phyloP scores from a whole-genome alignment of 768 basidiomycete species.

The Myochromella boudieri region DNA sequence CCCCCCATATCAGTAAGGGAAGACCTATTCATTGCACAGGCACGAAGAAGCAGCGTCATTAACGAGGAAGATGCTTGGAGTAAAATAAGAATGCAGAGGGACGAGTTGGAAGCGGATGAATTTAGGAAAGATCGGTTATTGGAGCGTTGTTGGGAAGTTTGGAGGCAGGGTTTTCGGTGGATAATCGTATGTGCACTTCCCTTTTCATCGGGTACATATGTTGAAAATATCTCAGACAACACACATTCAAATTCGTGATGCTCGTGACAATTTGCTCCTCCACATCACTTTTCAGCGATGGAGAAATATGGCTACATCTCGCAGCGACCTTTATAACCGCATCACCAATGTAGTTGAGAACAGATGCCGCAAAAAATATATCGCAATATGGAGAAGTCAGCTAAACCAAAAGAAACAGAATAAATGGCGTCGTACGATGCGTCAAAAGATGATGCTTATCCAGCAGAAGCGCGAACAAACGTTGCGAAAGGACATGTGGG shows the following conservation, averaged over 20 bases:
- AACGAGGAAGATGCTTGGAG: conserved; percentile 80
- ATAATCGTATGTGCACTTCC: conserved; percentile 54
- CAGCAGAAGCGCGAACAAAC: conserved; percentile 55
- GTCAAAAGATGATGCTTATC: conserved; percentile 62
- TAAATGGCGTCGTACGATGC: conserved; percentile 71
- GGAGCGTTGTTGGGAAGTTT: conserved; percentile 73
- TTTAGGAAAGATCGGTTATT: conserved; percentile 64
- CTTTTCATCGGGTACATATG: not conserved
- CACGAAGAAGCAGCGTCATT: conserved; percentile 48
- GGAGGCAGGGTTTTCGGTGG: conserved; percentile 73
- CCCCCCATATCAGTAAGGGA: conserved; percentile 26
- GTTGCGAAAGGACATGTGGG: conserved; percentile 59
- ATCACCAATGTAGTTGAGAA: conserved; percentile 44
- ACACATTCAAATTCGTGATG: conserved; percentile 63
- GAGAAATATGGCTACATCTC: conserved; percentile 42
- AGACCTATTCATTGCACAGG: conserved; percentile 30
- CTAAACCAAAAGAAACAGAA: conserved; percentile 55
- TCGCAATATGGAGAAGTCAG: conserved; percentile 55
- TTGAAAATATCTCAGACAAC: conserved; percentile 56
- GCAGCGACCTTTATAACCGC: conserved; percentile 38
- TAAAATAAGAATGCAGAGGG: conserved; percentile 66
- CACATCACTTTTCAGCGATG: conserved; percentile 61
- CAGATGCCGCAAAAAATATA: conserved; percentile 39
- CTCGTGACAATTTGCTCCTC: conserved; percentile 65
- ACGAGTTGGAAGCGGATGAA: conserved; percentile 69